Evolutionary conservation across 768 basidiomycete species (phyloP).

Genomic region (Tricholoma furcatifolium): DNA sequence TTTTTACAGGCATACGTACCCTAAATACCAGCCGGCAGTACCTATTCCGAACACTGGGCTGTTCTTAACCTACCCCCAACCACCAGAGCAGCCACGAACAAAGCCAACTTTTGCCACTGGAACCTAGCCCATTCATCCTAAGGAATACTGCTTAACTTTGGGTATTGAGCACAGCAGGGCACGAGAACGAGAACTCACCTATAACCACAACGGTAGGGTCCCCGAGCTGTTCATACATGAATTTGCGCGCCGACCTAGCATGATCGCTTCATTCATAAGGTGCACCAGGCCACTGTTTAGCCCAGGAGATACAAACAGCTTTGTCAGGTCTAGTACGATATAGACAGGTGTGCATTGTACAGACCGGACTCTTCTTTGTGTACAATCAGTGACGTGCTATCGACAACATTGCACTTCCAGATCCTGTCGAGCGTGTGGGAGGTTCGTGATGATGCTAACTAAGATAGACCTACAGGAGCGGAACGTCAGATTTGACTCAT

Average conservation of each 20-base stretch:
- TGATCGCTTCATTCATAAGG: constrained; percentile 60
- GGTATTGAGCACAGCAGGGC: neutral
- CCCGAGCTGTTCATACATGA: constrained; percentile 76
- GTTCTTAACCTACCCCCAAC: too few relatives aligned
- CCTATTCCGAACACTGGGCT: too few relatives aligned
- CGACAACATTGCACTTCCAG: constrained; percentile 58
- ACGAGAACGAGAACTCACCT: constrained; percentile 53
- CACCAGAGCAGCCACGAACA: constrained; percentile 76
- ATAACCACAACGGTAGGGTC: constrained; percentile 70
- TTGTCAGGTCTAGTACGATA: neutral
- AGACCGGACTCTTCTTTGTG: constrained; percentile 46
- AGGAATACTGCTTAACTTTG: constrained; percentile 4
- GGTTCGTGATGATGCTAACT: constrained; percentile 52
- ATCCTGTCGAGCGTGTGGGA: constrained; percentile 60
- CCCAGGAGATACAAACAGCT: constrained; percentile 32
- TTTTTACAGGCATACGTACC: too few relatives aligned
- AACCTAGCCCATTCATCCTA: constrained; percentile 70
- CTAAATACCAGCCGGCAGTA: too few relatives aligned
- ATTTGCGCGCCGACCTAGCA: constrained; percentile 64
- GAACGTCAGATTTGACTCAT: neutral
- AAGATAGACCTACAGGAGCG: constrained; percentile 37
- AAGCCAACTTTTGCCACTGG: constrained; percentile 84
- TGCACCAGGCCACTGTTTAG: constrained; percentile 61
- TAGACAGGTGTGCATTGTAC: constrained; percentile 9
- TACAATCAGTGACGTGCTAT: constrained; percentile 59